phyloP scores from a whole-genome alignment of 2,329 filamentous ascomycete genomes.

The Cladosporium austrohemisphaericum region DNA sequence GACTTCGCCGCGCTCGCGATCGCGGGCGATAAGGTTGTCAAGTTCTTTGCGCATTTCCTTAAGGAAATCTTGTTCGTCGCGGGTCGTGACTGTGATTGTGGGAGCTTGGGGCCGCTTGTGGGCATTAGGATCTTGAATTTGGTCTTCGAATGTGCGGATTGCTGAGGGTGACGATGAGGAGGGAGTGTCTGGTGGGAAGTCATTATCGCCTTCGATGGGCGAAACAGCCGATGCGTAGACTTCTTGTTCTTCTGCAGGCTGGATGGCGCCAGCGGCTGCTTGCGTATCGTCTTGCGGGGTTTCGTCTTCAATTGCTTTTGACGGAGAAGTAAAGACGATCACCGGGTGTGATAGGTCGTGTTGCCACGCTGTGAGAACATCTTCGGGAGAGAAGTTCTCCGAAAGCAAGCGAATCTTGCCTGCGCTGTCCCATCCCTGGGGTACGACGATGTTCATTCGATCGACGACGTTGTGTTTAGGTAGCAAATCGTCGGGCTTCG shows the following conservation, averaged over 20 bases:
- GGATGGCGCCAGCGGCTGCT: slow-evolving; percentile 25
- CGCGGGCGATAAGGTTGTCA: slow-evolving; percentile 67
- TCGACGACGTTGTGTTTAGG: slow-evolving; percentile 58
- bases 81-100: slow-evolving; percentile 32
- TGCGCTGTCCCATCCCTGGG: slow-evolving; percentile 98
- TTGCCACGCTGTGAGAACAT: slow-evolving; percentile 73
- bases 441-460: slow-evolving; percentile 74
- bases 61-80: slow-evolving; percentile 34
- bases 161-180: slow-evolving; percentile 26
- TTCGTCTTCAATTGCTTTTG: slow-evolving; percentile 60
- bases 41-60: slow-evolving; percentile 54
- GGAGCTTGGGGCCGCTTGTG: slow-evolving; percentile 27
- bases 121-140: slow-evolving; percentile 32
- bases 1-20: slow-evolving; percentile 46
- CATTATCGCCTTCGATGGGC: slow-evolving; percentile 21
- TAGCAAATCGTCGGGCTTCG: slow-evolving; percentile 55
- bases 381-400: slow-evolving; percentile 89
- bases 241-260: slow-evolving; percentile 21
- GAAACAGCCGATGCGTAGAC: slow-evolving; percentile 27
- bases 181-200: slow-evolving; percentile 16
- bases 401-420: slow-evolving; percentile 90
- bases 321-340: slow-evolving; percentile 56
- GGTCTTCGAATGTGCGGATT: slow-evolving; percentile 28
- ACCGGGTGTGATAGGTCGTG: slow-evolving; percentile 25
- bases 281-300: slow-evolving; percentile 28